These are phyloP conservation scores for Groenewaldozyma salmanticensis DNA, from an alignment of 805 yeast species.

Conservation along the genomic window DNA sequence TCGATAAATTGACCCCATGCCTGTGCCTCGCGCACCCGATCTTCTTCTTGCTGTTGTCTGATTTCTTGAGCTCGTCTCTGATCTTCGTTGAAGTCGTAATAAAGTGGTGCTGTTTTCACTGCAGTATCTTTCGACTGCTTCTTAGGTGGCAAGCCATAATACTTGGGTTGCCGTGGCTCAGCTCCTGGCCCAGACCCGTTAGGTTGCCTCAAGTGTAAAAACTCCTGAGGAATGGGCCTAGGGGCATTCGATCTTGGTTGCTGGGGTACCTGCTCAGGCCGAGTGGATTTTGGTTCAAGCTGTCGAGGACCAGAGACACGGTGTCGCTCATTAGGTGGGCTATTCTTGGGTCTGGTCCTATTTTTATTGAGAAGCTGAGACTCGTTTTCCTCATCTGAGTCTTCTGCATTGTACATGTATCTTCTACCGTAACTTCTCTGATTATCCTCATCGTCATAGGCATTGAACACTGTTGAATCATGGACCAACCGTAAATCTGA, in stretches of 20 bases:
- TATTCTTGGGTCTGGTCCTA: background rate
- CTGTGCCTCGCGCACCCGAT: conserved; percentile 2
- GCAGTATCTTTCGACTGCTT: background rate
- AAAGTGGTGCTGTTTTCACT: background rate
- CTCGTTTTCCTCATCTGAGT: background rate
- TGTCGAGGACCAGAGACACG: background rate
- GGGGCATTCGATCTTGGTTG: no score
- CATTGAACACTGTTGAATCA: conserved; percentile 4
- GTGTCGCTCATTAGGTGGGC: background rate
- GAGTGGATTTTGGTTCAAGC: no score
- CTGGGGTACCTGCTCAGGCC: background rate
- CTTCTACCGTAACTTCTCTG: background rate
- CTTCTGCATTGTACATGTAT: background rate
- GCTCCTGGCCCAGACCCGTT: background rate
- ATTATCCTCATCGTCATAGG: background rate
- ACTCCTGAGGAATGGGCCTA: background rate
- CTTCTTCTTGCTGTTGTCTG: conserved; percentile 6
- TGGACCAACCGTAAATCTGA: conserved; percentile 13
- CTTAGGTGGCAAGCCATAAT: background rate
- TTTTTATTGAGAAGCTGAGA: no score
- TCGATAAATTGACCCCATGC: conserved; percentile 13
- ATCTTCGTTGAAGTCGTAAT: background rate
- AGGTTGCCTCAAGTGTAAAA: background rate
- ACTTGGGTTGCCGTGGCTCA: background rate
- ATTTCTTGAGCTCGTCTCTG: background rate